These are phyloP conservation scores for Conticribra weissflogii DNA, from an alignment of 108 stramenopile species.

Conservation along the genomic window DNA sequence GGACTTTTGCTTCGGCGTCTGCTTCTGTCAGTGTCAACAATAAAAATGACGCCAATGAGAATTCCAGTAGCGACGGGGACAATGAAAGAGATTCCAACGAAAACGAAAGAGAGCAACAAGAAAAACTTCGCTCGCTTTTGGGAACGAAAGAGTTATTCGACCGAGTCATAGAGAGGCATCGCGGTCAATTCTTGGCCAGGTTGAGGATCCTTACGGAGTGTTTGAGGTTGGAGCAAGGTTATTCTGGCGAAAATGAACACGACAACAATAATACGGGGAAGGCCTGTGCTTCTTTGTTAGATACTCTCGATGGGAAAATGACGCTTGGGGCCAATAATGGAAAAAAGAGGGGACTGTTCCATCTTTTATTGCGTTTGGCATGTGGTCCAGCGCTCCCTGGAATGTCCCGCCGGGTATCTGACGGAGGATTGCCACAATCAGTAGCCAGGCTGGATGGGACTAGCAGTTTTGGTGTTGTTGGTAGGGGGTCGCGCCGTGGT, in stretches of 20 bases:
- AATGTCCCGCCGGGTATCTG: neutral
- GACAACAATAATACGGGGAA: neutral
- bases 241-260: neutral
- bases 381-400: constrained; percentile 12
- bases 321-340: constrained; percentile 11
- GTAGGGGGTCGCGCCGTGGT: neutral
- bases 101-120: neutral
- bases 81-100: neutral
- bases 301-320: constrained; percentile 29
- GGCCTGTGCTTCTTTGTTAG: constrained; percentile 11
- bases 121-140: constrained; percentile 44
- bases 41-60: neutral
- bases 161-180: constrained; percentile 32
- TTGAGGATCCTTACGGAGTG: constrained; percentile 56
- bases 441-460: constrained; percentile 25
- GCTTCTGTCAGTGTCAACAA: neutral
- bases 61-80: neutral
- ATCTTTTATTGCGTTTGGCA: constrained; percentile 21
- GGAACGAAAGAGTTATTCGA: constrained; percentile 50
- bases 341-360: constrained; percentile 36
- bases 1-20: constrained; percentile 19
- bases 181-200: constrained; percentile 51
- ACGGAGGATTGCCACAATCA: constrained; percentile 9
- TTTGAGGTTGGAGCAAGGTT: constrained; percentile 52
- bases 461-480: too few species aligned